phyloP scores from a whole-genome alignment of 768 basidiomycete species.

The Gelatoporia subvermispora region DNA sequence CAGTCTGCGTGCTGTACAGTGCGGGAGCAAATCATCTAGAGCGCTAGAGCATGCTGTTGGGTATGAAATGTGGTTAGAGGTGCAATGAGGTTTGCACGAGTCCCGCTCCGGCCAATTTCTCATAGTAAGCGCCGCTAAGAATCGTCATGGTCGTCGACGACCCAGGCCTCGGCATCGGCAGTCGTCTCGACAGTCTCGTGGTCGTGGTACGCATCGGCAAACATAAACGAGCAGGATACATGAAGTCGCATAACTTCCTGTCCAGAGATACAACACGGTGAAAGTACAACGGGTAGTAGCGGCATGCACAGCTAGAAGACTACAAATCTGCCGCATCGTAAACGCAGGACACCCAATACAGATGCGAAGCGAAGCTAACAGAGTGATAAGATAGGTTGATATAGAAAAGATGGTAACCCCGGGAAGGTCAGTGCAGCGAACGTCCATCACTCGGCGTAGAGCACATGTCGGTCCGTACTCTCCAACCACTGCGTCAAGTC shows the following conservation, averaged over 20 bases:
- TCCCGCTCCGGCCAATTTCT: neutral
- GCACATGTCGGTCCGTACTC: slow-evolving; percentile 73
- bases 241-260: too few relatives aligned
- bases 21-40: neutral
- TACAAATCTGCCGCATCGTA: slow-evolving; percentile 1
- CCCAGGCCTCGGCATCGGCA: too few relatives aligned
- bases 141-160: too few relatives aligned
- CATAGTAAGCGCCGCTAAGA: too few relatives aligned
- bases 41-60: neutral
- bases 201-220: too few relatives aligned
- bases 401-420: slow-evolving; percentile 5
- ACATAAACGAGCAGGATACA: too few relatives aligned
- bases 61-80: neutral
- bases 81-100: slow-evolving; percentile 4
- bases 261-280: neutral
- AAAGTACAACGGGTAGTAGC: slow-evolving; percentile 1
- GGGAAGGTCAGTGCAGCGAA: neutral
- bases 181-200: too few relatives aligned
- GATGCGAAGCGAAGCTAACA: slow-evolving; percentile 6
- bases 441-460: slow-evolving; percentile 65
- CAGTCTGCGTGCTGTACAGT: neutral
- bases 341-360: neutral
- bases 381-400: slow-evolving; percentile 19
- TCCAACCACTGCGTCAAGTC: slow-evolving; percentile 73
- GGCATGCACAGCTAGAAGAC: slow-evolving; percentile 6